Conservation (phyloP, 2,329 filamentous ascomycete species). For the Colletotrichum horii region DNA sequence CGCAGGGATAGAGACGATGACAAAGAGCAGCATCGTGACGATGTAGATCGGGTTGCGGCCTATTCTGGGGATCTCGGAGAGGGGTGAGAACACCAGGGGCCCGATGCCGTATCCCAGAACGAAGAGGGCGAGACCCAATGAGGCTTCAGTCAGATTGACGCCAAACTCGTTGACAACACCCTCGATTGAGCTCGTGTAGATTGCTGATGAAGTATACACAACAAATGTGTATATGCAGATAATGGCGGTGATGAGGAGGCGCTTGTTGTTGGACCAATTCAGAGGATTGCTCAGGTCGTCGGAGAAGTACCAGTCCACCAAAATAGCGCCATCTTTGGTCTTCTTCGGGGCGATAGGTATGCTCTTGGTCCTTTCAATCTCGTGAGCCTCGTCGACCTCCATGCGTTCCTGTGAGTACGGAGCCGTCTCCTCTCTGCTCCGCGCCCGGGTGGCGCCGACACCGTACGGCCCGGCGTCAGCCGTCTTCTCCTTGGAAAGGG, state of each 20-base stretch:
- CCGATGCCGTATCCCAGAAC: conserved; percentile 69
- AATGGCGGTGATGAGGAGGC: conserved; percentile 43
- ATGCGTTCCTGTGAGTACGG: conserved; percentile 36
- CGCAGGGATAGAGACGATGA: conserved; percentile 69
- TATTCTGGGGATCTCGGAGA: conserved; percentile 70
- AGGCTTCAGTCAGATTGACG: conserved; percentile 55
- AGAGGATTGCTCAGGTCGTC: conserved; percentile 62
- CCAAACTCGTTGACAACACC: conserved; percentile 59
- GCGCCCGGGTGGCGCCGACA: not conserved
- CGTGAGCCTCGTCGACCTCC: conserved; percentile 39
- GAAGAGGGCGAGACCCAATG: conserved; percentile 66
- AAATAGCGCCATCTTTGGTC: conserved; percentile 54
- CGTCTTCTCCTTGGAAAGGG: not conserved
- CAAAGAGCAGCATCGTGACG: conserved; percentile 70
- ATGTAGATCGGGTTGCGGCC: conserved; percentile 74
- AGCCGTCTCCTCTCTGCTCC: conserved; percentile 23
- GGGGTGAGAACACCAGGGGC: conserved; percentile 68
- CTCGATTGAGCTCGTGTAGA: conserved; percentile 49
- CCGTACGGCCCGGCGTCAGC: conserved; percentile 16
- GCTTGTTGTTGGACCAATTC: conserved; percentile 55
- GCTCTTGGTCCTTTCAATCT: conserved; percentile 48
- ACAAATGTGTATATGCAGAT: conserved; percentile 65
- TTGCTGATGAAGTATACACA: conserved; percentile 56
- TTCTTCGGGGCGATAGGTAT: conserved; percentile 52
- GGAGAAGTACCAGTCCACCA: conserved; percentile 60